Conservation (phyloP, 192 early-diverging fungal species). For the Gigaspora rosea region DNA sequence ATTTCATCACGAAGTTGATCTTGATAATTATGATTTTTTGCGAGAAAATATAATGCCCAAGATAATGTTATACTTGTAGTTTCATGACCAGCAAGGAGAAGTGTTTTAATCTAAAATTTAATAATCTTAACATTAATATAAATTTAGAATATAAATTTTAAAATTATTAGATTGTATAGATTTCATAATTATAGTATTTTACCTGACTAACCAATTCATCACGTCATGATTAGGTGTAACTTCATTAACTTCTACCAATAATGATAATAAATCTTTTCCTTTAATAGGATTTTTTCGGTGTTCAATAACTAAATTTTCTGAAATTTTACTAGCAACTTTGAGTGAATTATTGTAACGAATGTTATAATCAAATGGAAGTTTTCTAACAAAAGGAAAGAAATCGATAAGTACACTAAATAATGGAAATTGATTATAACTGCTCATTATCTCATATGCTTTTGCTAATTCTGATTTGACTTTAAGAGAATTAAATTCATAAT, state of each 20-base stretch:
- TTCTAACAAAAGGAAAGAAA: conserved; percentile 29
- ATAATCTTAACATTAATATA: not conserved
- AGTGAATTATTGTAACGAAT: conserved; percentile 20
- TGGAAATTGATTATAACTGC: too few relatives aligned
- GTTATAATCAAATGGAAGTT: conserved; percentile 37
- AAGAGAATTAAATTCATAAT: conserved; percentile 49
- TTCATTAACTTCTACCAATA: conserved; percentile 47
- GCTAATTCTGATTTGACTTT: conserved; percentile 43
- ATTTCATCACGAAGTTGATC: conserved; percentile 51
- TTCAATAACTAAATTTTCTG: conserved; percentile 40
- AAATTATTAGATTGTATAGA: too few relatives aligned
- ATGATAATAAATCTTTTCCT: conserved; percentile 46
- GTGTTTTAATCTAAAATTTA: conserved; percentile 1
- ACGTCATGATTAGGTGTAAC: conserved; percentile 37
- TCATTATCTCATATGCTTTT: conserved; percentile 38
- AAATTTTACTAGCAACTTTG: conserved; percentile 36
- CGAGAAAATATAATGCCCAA: conserved; percentile 55
- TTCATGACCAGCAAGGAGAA: conserved; percentile 53
- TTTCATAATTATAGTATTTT: not conserved
- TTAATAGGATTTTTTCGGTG: conserved; percentile 33
- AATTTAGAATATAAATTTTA: not conserved
- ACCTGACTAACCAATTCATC: conserved; percentile 48
- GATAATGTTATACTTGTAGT: conserved; percentile 49
- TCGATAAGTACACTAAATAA: conserved; percentile 34
- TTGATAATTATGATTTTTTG: conserved; percentile 47